Percentiles rank a stretch among this genome's conserved stretches.
Evolutionary conservation across 495 filamentous ascomycete species (phyloP).

Genomic region (Glarea lozoyensis): DNA sequence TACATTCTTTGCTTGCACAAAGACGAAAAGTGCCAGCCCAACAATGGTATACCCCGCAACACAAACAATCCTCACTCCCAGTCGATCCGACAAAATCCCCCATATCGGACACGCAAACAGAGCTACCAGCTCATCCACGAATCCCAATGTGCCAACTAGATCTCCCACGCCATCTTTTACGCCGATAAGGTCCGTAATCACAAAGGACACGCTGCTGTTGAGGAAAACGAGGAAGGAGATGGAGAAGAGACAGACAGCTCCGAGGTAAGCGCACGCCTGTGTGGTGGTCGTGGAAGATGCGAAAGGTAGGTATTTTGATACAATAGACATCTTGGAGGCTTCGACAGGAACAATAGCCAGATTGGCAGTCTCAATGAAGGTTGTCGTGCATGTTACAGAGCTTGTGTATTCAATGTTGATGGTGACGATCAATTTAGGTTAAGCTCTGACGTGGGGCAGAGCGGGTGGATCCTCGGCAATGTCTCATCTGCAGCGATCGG

Average conservation of each 20-base stretch:
- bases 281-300: conserved; percentile 49
- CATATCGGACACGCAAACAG: conserved; percentile 85
- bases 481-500: too few species aligned
- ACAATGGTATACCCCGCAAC: conserved; percentile 74
- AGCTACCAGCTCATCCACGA: conserved; percentile 89
- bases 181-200: conserved; percentile 84
- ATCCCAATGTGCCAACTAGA: conserved; percentile 87
- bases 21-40: conserved; percentile 62
- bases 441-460: too few species aligned
- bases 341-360: background rate
- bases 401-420: too few species aligned
- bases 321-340: conserved; percentile 13
- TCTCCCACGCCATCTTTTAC: conserved; percentile 70
- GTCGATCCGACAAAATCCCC: conserved; percentile 83
- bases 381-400: too few species aligned
- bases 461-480: too few species aligned
- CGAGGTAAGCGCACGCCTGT: conserved; percentile 77
- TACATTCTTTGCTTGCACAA: conserved; percentile 78
- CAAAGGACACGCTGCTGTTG: conserved; percentile 87
- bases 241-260: conserved; percentile 85
- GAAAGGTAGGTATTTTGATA: conserved; percentile 45
- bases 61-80: conserved; percentile 76
- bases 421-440: too few species aligned
- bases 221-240: conserved; percentile 98
- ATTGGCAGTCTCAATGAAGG: background rate